Conservation (phyloP, 2,329 filamentous ascomycete species). For the Fusarium tuaranense region DNA sequence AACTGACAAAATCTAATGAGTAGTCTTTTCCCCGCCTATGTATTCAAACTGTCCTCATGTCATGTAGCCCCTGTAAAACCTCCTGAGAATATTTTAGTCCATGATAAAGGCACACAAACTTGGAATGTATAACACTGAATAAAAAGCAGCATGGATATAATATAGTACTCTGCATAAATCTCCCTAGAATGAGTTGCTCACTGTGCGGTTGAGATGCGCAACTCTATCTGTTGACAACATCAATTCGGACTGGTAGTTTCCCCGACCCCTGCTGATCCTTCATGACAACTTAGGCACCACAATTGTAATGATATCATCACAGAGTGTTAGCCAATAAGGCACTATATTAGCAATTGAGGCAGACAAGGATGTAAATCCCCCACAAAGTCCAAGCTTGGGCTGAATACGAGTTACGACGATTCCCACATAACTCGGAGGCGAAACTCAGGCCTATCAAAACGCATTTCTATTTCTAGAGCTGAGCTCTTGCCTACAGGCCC, state of each 20-base stretch:
- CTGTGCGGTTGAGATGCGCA: neutral
- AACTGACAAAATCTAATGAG: neutral
- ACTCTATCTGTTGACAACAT: neutral
- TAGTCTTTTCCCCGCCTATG: neutral
- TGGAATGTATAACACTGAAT: neutral
- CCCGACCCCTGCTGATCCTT: neutral
- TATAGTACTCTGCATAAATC: no score
- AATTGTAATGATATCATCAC: neutral
- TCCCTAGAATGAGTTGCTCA: neutral
- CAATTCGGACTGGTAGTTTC: neutral
- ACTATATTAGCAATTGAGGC: neutral
- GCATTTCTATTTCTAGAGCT: neutral
- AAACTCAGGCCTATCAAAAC: neutral
- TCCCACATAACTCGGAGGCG: neutral
- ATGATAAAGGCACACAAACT: neutral
- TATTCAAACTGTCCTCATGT: neutral
- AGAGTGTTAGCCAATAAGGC: neutral
- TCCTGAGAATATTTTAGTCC: neutral
- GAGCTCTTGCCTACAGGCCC: neutral
- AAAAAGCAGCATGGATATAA: no score
- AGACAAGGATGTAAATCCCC: neutral
- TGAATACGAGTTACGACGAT: neutral
- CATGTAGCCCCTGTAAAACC: neutral
- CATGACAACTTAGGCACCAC: neutral
- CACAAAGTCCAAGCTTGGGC: neutral